These are phyloP conservation scores for Cubamyces lactineus DNA, from an alignment of 768 basidiomycete species.

Conservation along the genomic window DNA sequence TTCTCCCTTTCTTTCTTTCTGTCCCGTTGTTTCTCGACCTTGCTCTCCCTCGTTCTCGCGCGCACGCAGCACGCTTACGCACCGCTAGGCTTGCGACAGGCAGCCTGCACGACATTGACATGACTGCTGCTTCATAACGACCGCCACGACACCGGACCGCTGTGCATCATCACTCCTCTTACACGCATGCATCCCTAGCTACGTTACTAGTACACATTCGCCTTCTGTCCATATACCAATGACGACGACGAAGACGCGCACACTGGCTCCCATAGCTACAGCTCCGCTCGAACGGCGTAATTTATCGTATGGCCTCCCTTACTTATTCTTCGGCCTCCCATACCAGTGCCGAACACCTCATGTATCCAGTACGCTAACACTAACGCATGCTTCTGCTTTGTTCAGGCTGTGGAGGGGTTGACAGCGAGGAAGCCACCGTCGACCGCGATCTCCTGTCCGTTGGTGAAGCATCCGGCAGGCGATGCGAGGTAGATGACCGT, in stretches of 20 bases:
- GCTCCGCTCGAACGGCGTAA: conserved; percentile 19
- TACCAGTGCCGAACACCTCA: not conserved
- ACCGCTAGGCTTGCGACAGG: conserved; percentile 14
- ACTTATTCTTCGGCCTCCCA: conserved; percentile 12
- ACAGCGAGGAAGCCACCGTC: conserved; percentile 78
- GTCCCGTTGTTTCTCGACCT: not conserved
- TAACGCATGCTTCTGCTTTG: not conserved
- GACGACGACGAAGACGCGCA: not conserved
- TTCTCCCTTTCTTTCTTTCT: not conserved
- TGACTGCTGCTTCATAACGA: conserved; percentile 10
- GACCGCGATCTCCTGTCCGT: conserved; percentile 77
- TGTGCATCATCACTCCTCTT: not conserved
- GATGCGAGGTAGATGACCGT: conserved; percentile 78
- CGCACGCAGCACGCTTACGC: not conserved
- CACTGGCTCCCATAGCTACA: conserved; percentile 13
- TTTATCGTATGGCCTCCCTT: conserved; percentile 22
- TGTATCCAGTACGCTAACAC: conserved; percentile 14
- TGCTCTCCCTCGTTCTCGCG: not conserved
- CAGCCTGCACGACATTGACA: conserved; percentile 19
- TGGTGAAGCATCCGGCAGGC: conserved; percentile 70
- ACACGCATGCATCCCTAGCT: conserved; percentile 4
- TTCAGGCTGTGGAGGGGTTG: conserved; percentile 58
- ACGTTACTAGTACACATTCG: conserved; percentile 10
- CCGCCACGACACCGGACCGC: conserved; percentile 23
- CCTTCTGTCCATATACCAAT: conserved; percentile 4